Base-by-base conservation (phyloP, 768 basidiomycete genomes). In the Botryobasidium botryosum region DNA sequence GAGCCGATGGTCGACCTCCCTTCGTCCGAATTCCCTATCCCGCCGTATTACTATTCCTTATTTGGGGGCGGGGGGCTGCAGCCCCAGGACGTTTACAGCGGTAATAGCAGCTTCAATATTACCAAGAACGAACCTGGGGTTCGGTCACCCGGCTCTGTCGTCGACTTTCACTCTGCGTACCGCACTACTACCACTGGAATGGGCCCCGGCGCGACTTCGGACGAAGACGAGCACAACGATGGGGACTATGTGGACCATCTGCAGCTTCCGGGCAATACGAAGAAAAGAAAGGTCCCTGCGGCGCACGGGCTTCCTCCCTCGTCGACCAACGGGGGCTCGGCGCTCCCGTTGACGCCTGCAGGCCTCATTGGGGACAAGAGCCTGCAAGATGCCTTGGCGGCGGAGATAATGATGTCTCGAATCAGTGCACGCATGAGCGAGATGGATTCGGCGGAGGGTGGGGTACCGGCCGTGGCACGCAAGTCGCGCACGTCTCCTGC, bases 221-320 rank as follows among this genome's bases (percentile, higher is more conserved):
- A 69, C 44, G 71, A 71, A 31, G 72, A 75, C 37, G 70, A 69
- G 50, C 64, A 67, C 25, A 69, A 62, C 7, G 75, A 73, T 50
- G 73, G 67, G 18, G 80, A 79, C 55, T 76, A 75, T 51, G 55
- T 68, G 13, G 79, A 83, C 57, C 77, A 79, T 53, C 60, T 77
- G 25, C 75, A 71, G 49, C 82, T 83, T 51, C 81, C 76, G 3
- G 78, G 77, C 6, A 87, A 87, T 54, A 79, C 81, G 39, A 87
- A 87, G 72, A 87, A 87, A 64, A 69, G 84, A 39, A 87, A 87
- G 58, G 83, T 87, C 2, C 84, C 85, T 1, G 81, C 57, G 56
- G 44, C 47, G 5, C 43, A 44, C 43, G 23, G 15, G 17, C 10
- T n/a, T 10, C 10, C 41, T 7, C 10, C 8, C 41, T 44, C 23